phyloP scores from a whole-genome alignment of 495 filamentous ascomycete genomes.

The Penicillium salamii region DNA sequence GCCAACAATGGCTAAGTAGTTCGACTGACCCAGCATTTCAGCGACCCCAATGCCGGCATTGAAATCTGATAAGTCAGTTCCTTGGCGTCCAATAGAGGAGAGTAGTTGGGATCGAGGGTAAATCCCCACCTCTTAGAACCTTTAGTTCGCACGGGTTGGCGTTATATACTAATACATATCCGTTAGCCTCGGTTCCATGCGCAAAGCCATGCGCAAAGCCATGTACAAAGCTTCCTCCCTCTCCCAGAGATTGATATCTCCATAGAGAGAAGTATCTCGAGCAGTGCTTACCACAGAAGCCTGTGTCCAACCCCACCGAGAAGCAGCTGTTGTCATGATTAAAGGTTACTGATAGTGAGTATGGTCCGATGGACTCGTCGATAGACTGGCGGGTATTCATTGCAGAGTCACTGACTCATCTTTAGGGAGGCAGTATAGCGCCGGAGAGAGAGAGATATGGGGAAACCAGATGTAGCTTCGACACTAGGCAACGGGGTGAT shows the following conservation, averaged over 20 bases:
- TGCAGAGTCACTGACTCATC: constrained; percentile 14
- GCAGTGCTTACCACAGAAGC: constrained; percentile 70
- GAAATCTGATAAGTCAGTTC: constrained; percentile 56
- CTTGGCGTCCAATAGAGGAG: not conserved
- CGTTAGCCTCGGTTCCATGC: constrained; percentile 8
- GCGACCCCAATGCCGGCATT: constrained; percentile 80
- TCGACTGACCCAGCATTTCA: constrained; percentile 84
- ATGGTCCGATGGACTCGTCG: constrained; percentile 68
- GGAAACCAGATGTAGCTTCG: not conserved
- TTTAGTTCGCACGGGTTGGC: constrained; percentile 73
- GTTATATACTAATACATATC: constrained; percentile 61
- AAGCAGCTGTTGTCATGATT: constrained; percentile 87
- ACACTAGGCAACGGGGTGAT: not conserved
- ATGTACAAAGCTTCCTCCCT: no score
- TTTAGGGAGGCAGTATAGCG: no score
- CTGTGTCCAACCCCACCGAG: constrained; percentile 80
- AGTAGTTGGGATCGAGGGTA: not conserved
- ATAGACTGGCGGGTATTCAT: constrained; percentile 94
- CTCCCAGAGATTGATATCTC: no score
- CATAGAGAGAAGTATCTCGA: not conserved
- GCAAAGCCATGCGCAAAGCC: no score
- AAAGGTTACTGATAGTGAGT: constrained; percentile 80
- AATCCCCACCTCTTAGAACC: constrained; percentile 58
- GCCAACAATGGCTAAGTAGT: constrained; percentile 86
- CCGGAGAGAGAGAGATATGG: no score